Evolutionary conservation across 2,329 filamentous ascomycete species (phyloP).

Genomic region (Biscogniauxia sp.): DNA sequence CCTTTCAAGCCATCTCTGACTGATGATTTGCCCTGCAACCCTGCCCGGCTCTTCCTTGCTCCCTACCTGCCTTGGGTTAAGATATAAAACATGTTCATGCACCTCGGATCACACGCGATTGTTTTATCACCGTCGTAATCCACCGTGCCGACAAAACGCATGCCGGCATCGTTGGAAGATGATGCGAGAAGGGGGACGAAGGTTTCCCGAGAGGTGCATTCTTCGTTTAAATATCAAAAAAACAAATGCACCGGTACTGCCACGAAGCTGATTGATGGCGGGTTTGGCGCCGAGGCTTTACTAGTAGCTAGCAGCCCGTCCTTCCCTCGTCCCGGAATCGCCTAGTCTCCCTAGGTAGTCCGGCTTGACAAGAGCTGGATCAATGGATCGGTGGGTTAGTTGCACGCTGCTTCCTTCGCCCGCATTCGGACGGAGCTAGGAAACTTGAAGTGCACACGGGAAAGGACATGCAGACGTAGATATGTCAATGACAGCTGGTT

Average conservation of each 20-base stretch:
- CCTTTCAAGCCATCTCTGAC: neutral
- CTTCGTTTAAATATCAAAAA: conserved; percentile 5
- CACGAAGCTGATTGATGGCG: neutral
- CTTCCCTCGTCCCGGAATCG: neutral
- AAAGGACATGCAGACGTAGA: neutral
- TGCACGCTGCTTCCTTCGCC: neutral
- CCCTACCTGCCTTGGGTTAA: neutral
- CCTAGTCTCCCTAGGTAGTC: neutral
- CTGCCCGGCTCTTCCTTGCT: neutral
- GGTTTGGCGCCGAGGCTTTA: neutral
- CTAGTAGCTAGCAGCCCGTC: neutral
- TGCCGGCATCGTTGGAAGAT: conserved; percentile 6
- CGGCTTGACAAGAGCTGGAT: neutral
- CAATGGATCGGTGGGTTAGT: neutral
- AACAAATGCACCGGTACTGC: no score
- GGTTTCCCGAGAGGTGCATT: neutral
- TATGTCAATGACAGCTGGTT: conserved; percentile 4
- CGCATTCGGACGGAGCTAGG: neutral
- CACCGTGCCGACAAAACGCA: neutral
- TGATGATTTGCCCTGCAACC: neutral
- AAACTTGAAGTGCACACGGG: neutral
- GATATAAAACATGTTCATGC: conserved; percentile 20
- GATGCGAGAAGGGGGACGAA: neutral
- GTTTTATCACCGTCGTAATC: conserved; percentile 21
- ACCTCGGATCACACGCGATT: conserved; percentile 19